These are phyloP conservation scores for Asterochloris sp. DNA, from an alignment of 139 green algal species.

Conservation along the genomic window DNA sequence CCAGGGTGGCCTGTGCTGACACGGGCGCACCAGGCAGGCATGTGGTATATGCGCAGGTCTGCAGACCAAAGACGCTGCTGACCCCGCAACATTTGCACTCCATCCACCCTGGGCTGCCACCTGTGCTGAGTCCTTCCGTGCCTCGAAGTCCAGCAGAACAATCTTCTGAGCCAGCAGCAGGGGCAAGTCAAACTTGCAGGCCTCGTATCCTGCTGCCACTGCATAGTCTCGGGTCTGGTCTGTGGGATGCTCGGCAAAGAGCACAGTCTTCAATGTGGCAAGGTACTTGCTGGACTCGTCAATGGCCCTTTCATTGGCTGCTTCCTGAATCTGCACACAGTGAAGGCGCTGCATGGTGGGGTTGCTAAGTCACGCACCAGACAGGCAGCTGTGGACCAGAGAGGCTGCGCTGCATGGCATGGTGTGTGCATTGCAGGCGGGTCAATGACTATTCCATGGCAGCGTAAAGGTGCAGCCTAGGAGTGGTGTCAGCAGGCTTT, in stretches of 20 bases:
- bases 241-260: constrained; percentile 70
- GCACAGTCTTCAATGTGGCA: constrained; percentile 29
- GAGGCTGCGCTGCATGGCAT: neutral
- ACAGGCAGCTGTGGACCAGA: neutral
- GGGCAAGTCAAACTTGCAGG: constrained; percentile 50
- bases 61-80: too few relatives aligned
- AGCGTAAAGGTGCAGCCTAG: neutral
- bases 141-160: constrained; percentile 79
- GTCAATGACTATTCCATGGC: neutral
- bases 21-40: too few relatives aligned
- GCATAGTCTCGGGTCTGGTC: constrained; percentile 60
- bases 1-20: too few relatives aligned
- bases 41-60: too few relatives aligned
- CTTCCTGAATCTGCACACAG: constrained; percentile 1
- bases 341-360: neutral
- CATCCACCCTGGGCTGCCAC: too few relatives aligned
- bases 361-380: neutral
- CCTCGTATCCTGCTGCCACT: constrained; percentile 54
- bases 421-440: neutral
- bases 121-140: constrained; percentile 74
- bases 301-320: neutral
- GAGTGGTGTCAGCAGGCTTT: neutral
- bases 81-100: too few relatives aligned
- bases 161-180: constrained; percentile 60
- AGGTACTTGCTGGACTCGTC: constrained; percentile 15